These are phyloP conservation scores for Trichosporon ovoides DNA, from an alignment of 1,284 basidiomycete genomes.

Conservation along the genomic window DNA sequence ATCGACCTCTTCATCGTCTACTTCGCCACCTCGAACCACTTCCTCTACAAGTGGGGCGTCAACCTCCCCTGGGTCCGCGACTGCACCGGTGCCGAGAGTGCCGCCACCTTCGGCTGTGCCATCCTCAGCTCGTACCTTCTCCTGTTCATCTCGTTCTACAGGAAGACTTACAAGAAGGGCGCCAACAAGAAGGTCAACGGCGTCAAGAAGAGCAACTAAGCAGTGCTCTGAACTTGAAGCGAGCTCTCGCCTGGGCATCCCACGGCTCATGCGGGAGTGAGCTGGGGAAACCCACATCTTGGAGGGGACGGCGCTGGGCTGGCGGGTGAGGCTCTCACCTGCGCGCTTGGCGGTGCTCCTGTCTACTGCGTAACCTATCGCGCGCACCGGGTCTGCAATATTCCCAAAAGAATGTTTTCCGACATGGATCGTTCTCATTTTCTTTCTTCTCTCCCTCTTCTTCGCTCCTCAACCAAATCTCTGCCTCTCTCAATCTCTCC, in stretches of 20 bases:
- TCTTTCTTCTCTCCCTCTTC: not conserved
- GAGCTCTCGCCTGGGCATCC: not conserved
- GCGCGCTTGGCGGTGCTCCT: too few relatives aligned
- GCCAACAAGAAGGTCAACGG: conserved; percentile 29
- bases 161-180: conserved; percentile 46
- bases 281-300: too few relatives aligned
- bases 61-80: conserved; percentile 65
- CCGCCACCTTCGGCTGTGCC: conserved; percentile 84
- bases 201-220: conserved; percentile 25
- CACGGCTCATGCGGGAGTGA: too few relatives aligned
- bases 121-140: conserved; percentile 84
- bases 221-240: not conserved
- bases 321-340: not conserved
- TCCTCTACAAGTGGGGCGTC: conserved; percentile 61
- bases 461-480: not conserved
- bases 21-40: conserved; percentile 87
- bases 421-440: not conserved
- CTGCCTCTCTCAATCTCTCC: not conserved
- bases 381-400: not conserved
- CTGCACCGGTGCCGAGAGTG: conserved; percentile 82
- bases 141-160: conserved; percentile 67
- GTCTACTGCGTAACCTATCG: too few relatives aligned
- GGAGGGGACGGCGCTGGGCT: too few relatives aligned
- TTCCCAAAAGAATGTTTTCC: not conserved
- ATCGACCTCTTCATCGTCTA: conserved; percentile 85